phyloP scores from a whole-genome alignment of 441 rosid genomes.

The Corymbia calophylla region DNA sequence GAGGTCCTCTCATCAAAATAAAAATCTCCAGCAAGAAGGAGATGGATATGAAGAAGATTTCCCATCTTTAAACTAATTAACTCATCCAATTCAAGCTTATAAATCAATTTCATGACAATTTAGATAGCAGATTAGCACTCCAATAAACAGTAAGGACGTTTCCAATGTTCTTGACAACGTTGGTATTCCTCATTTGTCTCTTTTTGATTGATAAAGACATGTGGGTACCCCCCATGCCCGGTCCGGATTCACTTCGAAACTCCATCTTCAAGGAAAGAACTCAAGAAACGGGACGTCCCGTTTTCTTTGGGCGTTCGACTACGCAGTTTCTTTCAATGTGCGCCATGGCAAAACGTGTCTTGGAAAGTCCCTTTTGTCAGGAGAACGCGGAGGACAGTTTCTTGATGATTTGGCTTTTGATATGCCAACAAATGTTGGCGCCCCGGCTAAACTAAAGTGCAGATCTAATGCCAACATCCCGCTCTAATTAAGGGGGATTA shows the following conservation, averaged over 20 bases:
- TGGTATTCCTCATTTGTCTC: background rate
- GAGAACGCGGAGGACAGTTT: background rate
- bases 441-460: background rate
- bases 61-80: background rate
- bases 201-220: background rate
- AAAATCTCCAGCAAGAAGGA: background rate
- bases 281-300: background rate
- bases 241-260: background rate
- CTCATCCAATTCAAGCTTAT: background rate
- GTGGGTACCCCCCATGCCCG: too few relatives aligned
- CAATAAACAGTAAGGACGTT: background rate
- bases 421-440: background rate
- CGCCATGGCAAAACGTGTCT: background rate
- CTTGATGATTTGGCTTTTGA: background rate
- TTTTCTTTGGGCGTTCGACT: background rate
- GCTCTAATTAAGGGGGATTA: background rate
- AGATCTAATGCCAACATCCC: background rate
- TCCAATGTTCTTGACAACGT: background rate
- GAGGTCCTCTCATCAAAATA: background rate
- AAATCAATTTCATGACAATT: too few relatives aligned
- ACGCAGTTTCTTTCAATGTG: background rate
- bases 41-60: background rate
- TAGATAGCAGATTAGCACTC: background rate
- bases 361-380: background rate
- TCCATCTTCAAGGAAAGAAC: background rate